Evolutionary conservation across 192 early-diverging fungal genomes (phyloP), one percentile per base, ranked within the genome.

Genomic region (Linnemannia hyalina): DNA sequence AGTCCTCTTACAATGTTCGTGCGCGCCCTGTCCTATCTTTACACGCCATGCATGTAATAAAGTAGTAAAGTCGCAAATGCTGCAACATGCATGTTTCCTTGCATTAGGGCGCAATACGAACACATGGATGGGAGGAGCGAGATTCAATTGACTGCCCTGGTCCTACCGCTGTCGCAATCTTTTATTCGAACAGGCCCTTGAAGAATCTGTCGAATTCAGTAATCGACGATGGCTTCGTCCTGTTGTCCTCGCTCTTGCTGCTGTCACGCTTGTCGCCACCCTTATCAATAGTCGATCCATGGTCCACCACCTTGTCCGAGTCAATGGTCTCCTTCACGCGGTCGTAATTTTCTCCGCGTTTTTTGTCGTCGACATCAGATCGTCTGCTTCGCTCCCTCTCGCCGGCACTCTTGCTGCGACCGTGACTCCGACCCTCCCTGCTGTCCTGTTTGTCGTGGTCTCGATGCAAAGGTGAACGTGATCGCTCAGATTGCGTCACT

Each of bases 131-230:
- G 18, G 35, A 23, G 69, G 40, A 65, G 13, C 60, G 60, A 65
- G 29, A 65, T 65, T 65, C 60, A 65, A 32, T 22, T 16, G 18
- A 22, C 20, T 6, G 49, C 18, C 49, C 20, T 52, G 18, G 60
- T 32, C 60, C 29, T 65, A 65, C 29, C 26, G 16, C 60, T 15
- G 26, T 13, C 60, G 20, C 22, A 35, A 40, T 2, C 26, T 42
- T 68, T 68, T 68, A 78, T 35, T 78, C 65, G 29, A 78, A 78
- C 2, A 78, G 76, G 11, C 76, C 76, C 10, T 49, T 70, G 46
- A 78, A 78, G 41, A 78, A 32, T 32, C 13, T 13, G 1, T 78
- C 76, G 23, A 78, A 11, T 16, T 78, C 74, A 4, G 23, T 26
- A 13, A 63, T 29, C 23, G n/a, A 63, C 57, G 26, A 22, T 38